Conservation (phyloP, 2,329 filamentous ascomycete species). For the Diplodia intermedia region DNA sequence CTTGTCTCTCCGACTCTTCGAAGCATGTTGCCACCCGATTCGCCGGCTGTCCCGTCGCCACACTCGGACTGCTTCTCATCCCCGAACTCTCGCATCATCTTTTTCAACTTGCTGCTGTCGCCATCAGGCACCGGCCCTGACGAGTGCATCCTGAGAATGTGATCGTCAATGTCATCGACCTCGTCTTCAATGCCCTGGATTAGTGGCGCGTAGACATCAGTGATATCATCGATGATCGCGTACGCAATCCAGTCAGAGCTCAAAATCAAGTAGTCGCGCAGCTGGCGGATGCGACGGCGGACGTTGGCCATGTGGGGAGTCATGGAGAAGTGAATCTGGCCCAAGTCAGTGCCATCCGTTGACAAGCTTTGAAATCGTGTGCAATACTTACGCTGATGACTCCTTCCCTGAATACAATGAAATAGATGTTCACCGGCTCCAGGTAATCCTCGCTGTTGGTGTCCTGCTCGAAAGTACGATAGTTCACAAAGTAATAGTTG, state of each 20-base stretch:
- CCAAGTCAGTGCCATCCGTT: background rate
- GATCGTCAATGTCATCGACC: constrained; percentile 95
- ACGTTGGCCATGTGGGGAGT: constrained; percentile 97
- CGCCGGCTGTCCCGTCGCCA: constrained; percentile 53
- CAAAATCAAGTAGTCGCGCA: constrained; percentile 91
- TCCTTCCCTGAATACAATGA: constrained; percentile 94
- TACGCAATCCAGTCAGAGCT: constrained; percentile 99
- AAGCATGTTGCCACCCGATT: constrained; percentile 78
- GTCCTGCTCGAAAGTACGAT: constrained; percentile 96
- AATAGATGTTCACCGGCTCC: constrained; percentile 96
- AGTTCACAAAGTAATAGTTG: constrained; percentile 98
- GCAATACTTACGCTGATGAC: constrained; percentile 68
- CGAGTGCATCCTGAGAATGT: constrained; percentile 82
- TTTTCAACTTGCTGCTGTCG: constrained; percentile 39
- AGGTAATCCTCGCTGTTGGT: constrained; percentile 86
- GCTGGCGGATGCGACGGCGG: constrained; percentile 86
- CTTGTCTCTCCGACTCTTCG: constrained; percentile 90
- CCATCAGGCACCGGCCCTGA: constrained; percentile 47
- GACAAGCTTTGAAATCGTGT: background rate
- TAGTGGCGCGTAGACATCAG: constrained; percentile 90
- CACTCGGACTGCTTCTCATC: constrained; percentile 43
- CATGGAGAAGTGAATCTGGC: constrained; percentile 87
- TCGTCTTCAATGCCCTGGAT: constrained; percentile 95
- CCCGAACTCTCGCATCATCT: constrained; percentile 33
- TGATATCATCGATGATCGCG: constrained; percentile 97